Evolutionary conservation across 1,284 basidiomycete genomes (phyloP).

Genomic region (Ganoderma meredithae): DNA sequence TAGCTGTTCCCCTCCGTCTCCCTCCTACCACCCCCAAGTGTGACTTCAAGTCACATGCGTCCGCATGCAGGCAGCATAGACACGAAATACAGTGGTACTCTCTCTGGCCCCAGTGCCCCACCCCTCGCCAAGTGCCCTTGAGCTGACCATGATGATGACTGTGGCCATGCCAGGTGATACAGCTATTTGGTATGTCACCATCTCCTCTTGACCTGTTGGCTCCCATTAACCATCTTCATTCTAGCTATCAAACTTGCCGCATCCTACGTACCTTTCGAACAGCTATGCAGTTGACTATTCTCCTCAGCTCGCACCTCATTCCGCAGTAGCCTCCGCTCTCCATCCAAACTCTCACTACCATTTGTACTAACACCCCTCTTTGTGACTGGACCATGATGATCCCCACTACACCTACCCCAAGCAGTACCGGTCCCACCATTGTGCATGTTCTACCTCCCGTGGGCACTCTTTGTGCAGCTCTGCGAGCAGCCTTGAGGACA

Average conservation of each 20-base stretch:
- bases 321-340: slow-evolving; percentile 25
- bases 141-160: slow-evolving; percentile 39
- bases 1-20: slow-evolving; percentile 37
- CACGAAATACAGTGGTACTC: slow-evolving; percentile 37
- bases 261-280: slow-evolving; percentile 32
- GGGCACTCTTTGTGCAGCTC: slow-evolving; percentile 42
- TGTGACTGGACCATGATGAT: slow-evolving; percentile 35
- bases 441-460: slow-evolving; percentile 36
- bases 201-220: background rate
- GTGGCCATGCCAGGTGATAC: slow-evolving; percentile 28
- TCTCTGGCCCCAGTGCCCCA: slow-evolving; percentile 43
- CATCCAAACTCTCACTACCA: slow-evolving; percentile 35
- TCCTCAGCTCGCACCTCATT: slow-evolving; percentile 28
- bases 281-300: slow-evolving; percentile 34
- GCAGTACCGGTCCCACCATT: slow-evolving; percentile 32
- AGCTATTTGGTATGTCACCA: slow-evolving; percentile 32
- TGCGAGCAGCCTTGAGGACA: slow-evolving; percentile 60
- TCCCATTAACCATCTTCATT: slow-evolving; percentile 4
- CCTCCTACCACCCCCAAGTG: slow-evolving; percentile 40
- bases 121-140: slow-evolving; percentile 57
- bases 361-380: slow-evolving; percentile 24
- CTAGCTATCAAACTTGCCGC: slow-evolving; percentile 37
- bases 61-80: slow-evolving; percentile 53
- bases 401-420: slow-evolving; percentile 33
- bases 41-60: slow-evolving; percentile 44